Conservation (phyloP, 495 filamentous ascomycete species). For the Aspergillus sclerotiicarbonarius region DNA sequence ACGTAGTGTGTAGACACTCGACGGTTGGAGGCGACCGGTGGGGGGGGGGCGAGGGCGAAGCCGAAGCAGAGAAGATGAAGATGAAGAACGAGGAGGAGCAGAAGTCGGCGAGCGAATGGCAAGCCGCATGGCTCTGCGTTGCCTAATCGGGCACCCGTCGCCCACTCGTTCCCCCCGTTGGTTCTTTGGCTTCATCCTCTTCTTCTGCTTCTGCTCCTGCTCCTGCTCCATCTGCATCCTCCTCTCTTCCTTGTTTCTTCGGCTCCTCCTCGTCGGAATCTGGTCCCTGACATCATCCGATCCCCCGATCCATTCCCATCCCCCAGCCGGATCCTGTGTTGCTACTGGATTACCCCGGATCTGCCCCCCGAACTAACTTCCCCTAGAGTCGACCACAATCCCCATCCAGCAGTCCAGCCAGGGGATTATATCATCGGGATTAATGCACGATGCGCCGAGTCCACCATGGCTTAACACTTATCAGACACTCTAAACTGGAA, state of each 20-base stretch:
- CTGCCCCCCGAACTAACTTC: too few species aligned
- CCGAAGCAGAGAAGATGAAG: slow-evolving; percentile 5
- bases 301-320: too few species aligned
- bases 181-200: not conserved
- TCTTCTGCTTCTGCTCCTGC: not conserved
- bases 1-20: not conserved
- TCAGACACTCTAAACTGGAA: not conserved
- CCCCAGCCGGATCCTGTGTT: too few species aligned
- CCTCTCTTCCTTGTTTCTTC: too few species aligned
- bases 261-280: too few species aligned
- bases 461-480: not conserved
- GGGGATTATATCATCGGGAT: not conserved
- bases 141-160: slow-evolving; percentile 3
- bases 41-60: slow-evolving; percentile 2
- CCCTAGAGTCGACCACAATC: too few species aligned
- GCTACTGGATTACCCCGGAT: too few species aligned
- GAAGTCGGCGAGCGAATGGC: not conserved
- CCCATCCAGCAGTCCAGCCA: too few species aligned
- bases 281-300: too few species aligned
- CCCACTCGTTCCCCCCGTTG: not conserved
- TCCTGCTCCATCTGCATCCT: not conserved
- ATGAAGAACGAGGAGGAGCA: not conserved
- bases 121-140: slow-evolving; percentile 6
- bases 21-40: not conserved
- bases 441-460: not conserved